Conservation (phyloP, 2,329 filamentous ascomycete species). For the Colletotrichum chrysophilum region DNA sequence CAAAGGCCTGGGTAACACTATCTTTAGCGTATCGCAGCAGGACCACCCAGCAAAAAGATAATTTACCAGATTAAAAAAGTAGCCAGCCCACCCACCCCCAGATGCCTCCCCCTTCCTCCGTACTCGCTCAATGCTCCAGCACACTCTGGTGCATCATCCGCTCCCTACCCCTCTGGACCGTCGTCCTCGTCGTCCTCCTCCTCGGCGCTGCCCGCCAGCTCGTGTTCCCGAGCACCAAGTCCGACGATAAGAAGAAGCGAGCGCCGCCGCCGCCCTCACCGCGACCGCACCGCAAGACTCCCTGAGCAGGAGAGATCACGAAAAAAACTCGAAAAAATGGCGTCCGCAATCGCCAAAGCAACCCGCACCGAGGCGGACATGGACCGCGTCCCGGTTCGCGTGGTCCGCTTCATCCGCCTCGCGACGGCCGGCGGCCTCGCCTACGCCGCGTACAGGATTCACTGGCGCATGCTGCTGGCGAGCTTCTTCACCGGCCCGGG, state of each 20-base stretch:
- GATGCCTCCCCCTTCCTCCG: constrained; percentile 17
- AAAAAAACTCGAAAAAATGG: constrained; percentile 1
- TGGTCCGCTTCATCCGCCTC: constrained; percentile 40
- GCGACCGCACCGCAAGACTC: background rate
- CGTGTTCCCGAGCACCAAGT: constrained; percentile 18
- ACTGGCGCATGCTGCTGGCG: constrained; percentile 43
- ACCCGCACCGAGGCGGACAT: constrained; percentile 26
- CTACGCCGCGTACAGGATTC: constrained; percentile 51
- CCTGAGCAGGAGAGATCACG: background rate
- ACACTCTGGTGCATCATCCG: constrained; percentile 46
- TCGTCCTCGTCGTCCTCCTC: constrained; percentile 42
- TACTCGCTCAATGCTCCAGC: constrained; percentile 47
- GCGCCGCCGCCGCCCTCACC: background rate
- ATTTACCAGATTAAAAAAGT: background rate
- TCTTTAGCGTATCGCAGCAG: background rate
- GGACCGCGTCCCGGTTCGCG: constrained; percentile 26
- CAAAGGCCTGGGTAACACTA: background rate
- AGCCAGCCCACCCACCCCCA: background rate
- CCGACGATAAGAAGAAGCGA: constrained; percentile 14
- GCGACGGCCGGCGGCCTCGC: constrained; percentile 45
- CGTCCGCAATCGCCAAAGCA: constrained; percentile 7
- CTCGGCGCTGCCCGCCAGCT: constrained; percentile 37
- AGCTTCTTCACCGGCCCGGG: constrained; percentile 60
- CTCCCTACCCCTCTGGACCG: constrained; percentile 45
- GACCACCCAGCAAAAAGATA: background rate